These are phyloP conservation scores for Sisymbrium altissimum DNA, from an alignment of 345 rosid genomes.

Conservation along the genomic window DNA sequence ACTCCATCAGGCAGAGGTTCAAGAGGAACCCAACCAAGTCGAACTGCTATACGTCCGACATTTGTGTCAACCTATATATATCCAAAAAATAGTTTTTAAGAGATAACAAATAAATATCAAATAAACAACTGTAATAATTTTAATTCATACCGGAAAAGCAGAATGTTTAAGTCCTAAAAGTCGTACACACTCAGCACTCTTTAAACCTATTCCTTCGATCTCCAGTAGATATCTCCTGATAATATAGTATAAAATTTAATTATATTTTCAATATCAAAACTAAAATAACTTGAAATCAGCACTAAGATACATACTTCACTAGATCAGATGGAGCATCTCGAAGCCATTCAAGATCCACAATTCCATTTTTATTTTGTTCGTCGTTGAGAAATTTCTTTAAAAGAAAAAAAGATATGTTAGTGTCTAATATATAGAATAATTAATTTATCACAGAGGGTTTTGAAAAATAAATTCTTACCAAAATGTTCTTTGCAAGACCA, in stretches of 20 bases:
- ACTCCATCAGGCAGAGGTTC: slow-evolving; percentile 52
- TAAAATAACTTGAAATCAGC: not conserved
- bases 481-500: slow-evolving; percentile 39
- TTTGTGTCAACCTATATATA: slow-evolving; percentile 62
- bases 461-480: slow-evolving; percentile 32
- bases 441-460: no score
- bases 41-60: slow-evolving; percentile 66
- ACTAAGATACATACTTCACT: slow-evolving; percentile 52
- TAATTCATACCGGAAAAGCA: slow-evolving; percentile 61
- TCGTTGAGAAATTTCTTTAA: slow-evolving; percentile 54
- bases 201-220: slow-evolving; percentile 56
- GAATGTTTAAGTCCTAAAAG: slow-evolving; percentile 50
- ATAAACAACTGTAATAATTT: not conserved
- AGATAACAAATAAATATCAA: not conserved
- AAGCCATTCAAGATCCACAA: slow-evolving; percentile 74
- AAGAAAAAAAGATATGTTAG: not conserved
- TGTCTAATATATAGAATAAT: not conserved
- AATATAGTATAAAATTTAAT: not conserved
- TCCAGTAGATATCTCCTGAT: slow-evolving; percentile 52
- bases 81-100: not conserved
- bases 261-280: not conserved
- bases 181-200: slow-evolving; percentile 70
- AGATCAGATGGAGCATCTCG: slow-evolving; percentile 49
- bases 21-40: slow-evolving; percentile 82
- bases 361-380: slow-evolving; percentile 36